Evolutionary conservation across 345 rosid genomes (phyloP).

Genomic region (Aethionema arabicum): DNA sequence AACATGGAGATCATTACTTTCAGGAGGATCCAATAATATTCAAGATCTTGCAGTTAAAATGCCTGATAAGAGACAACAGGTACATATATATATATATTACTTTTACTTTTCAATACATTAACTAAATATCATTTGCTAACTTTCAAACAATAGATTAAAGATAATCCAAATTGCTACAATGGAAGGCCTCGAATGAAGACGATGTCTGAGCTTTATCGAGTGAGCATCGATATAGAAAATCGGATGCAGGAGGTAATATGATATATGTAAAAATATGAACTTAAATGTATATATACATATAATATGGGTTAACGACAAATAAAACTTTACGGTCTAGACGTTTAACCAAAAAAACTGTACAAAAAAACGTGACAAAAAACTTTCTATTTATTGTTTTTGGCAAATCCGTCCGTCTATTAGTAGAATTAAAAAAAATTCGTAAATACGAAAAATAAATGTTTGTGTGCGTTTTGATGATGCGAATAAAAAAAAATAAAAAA

Average conservation of each 20-base stretch:
- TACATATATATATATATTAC: slow-evolving; percentile 29
- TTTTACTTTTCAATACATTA: neutral
- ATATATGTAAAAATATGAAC: neutral
- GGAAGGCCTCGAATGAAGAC: slow-evolving; percentile 78
- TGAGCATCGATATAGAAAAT: slow-evolving; percentile 55
- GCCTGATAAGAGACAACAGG: slow-evolving; percentile 67
- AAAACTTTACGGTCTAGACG: too few species aligned
- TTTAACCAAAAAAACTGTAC: too few species aligned
- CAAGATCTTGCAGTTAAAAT: slow-evolving; percentile 59
- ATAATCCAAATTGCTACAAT: slow-evolving; percentile 66
- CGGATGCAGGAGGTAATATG: slow-evolving; percentile 54
- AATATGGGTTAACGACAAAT: too few species aligned
- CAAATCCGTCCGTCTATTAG: too few species aligned
- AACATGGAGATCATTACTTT: slow-evolving; percentile 58
- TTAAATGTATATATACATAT: neutral
- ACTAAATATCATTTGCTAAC: neutral
- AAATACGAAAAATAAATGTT: too few species aligned
- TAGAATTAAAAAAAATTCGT: too few species aligned
- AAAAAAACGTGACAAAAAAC: too few species aligned
- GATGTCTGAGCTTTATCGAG: slow-evolving; percentile 51
- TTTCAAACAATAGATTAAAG: slow-evolving; percentile 45
- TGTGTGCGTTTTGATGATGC: too few species aligned
- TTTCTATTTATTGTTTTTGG: too few species aligned
- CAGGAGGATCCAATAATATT: slow-evolving; percentile 43
- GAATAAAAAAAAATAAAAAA: too few species aligned